Evolutionary conservation across 257 asterid genomes (phyloP).

Genomic region (Fraxinus cuspidata): DNA sequence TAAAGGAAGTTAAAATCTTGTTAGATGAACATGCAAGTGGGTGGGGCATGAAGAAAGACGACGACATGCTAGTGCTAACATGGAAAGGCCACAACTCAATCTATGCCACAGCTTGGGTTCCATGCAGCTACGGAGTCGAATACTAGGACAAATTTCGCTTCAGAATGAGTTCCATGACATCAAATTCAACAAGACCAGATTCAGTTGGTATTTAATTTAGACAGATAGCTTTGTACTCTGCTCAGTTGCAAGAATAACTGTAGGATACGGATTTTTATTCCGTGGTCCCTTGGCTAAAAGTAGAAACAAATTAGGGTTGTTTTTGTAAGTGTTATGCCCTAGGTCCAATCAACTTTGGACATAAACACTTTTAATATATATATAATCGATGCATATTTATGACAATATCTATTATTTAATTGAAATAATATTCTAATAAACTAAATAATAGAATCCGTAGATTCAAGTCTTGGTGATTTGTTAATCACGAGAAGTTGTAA

Average conservation of each 20-base stretch:
- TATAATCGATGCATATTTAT: too few relatives aligned
- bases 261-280: conserved; percentile 3
- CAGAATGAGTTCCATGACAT: neutral
- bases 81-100: conserved; percentile 84
- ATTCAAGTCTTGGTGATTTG: too few relatives aligned
- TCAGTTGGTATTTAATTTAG: neutral
- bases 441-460: too few relatives aligned
- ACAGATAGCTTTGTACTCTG: neutral
- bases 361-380: too few relatives aligned
- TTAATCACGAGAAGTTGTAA: too few relatives aligned
- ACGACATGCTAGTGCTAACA: conserved; percentile 64
- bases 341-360: too few relatives aligned
- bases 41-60: conserved; percentile 89
- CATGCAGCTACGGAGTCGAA: conserved; percentile 15
- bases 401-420: too few relatives aligned
- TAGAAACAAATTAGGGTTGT: conserved; percentile 13
- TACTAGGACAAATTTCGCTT: conserved; percentile 1
- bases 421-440: too few relatives aligned
- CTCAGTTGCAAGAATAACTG: neutral
- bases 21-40: conserved; percentile 81
- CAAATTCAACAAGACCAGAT: neutral
- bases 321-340: too few relatives aligned
- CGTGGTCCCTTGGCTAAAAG: conserved; percentile 9
- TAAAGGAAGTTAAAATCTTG: conserved; percentile 58
- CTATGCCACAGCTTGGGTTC: conserved; percentile 70